Conservation (phyloP, 495 filamentous ascomycete species). For the Apodospora peruviana region DNA sequence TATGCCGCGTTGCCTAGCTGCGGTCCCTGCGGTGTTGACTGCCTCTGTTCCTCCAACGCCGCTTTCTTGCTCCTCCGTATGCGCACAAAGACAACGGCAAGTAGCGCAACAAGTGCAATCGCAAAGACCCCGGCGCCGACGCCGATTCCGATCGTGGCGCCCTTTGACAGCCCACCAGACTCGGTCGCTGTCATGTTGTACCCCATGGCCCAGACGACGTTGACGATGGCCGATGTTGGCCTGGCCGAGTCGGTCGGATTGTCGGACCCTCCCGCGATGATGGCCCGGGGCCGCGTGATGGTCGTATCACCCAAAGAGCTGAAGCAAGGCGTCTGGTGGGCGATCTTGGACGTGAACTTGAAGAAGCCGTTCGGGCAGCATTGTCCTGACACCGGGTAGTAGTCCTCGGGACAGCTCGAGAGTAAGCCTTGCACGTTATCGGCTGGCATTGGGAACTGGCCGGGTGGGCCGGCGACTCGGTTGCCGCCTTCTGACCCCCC, state of each 20-base stretch:
- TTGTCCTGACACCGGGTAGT: conserved; percentile 19
- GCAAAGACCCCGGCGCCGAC: conserved; percentile 7
- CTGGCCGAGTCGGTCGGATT: conserved; percentile 14
- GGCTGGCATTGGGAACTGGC: conserved; percentile 14
- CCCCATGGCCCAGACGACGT: conserved; percentile 20
- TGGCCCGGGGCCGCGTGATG: conserved; percentile 9
- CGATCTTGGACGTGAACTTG: conserved; percentile 18
- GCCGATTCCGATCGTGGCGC: conserved; percentile 15
- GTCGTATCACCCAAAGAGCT: conserved; percentile 11
- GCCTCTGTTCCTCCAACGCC: not conserved
- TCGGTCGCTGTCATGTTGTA: conserved; percentile 9
- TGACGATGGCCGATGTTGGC: conserved; percentile 20
- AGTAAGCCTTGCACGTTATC: conserved; percentile 3
- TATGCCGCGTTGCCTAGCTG: too few species aligned
- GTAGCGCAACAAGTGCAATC: not conserved
- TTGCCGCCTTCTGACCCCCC: not conserved
- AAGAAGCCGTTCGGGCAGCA: conserved; percentile 25
- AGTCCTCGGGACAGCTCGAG: conserved; percentile 16
- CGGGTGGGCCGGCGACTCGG: conserved; percentile 8
- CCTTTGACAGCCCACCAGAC: conserved; percentile 5
- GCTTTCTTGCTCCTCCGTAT: conserved; percentile 9
- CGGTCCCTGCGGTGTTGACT: not conserved
- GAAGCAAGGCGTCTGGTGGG: conserved; percentile 23
- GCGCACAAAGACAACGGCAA: conserved; percentile 4
- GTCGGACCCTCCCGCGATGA: conserved; percentile 12